Evolutionary conservation across 2,329 filamentous ascomycete species (phyloP).

Genomic region (Catunica adiposa): DNA sequence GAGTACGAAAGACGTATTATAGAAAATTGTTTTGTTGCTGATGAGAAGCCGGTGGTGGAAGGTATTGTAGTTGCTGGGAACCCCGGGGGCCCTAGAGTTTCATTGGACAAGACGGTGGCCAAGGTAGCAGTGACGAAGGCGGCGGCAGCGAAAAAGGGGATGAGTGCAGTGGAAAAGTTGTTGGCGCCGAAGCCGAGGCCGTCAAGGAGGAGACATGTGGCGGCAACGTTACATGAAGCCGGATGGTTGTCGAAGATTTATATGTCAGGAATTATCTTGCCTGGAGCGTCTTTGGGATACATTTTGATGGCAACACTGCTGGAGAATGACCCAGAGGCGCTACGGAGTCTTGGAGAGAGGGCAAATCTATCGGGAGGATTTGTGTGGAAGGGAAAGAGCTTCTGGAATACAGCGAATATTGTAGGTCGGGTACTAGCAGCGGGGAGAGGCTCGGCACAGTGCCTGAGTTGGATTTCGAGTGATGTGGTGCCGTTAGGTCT

Average conservation of each 20-base stretch:
- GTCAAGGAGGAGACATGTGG: slow-evolving; percentile 35
- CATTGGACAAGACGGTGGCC: background rate
- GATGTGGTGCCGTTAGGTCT: slow-evolving; percentile 37
- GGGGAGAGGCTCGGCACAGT: slow-evolving; percentile 43
- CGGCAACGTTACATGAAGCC: slow-evolving; percentile 39
- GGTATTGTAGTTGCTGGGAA: background rate
- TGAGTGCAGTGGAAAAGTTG: background rate
- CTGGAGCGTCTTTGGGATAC: slow-evolving; percentile 45
- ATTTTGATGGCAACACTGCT: slow-evolving; percentile 49
- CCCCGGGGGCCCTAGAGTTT: too few species aligned
- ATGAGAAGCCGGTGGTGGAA: slow-evolving; percentile 3
- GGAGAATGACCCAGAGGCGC: slow-evolving; percentile 45
- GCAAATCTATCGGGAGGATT: slow-evolving; percentile 50
- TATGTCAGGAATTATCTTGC: slow-evolving; percentile 46
- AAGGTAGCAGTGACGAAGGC: background rate
- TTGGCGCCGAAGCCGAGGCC: slow-evolving; percentile 15
- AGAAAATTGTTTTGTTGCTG: slow-evolving; percentile 24
- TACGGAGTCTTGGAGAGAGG: slow-evolving; percentile 40
- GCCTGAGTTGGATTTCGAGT: slow-evolving; percentile 53
- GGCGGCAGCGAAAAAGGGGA: background rate
- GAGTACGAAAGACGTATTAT: slow-evolving; percentile 31
- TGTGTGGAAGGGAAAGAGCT: slow-evolving; percentile 45
- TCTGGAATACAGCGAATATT: slow-evolving; percentile 52
- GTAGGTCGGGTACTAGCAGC: slow-evolving; percentile 49
- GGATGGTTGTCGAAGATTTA: slow-evolving; percentile 56